Conservation (phyloP, 2,329 filamentous ascomycete species). For the Penicillium sclerotigenum region DNA sequence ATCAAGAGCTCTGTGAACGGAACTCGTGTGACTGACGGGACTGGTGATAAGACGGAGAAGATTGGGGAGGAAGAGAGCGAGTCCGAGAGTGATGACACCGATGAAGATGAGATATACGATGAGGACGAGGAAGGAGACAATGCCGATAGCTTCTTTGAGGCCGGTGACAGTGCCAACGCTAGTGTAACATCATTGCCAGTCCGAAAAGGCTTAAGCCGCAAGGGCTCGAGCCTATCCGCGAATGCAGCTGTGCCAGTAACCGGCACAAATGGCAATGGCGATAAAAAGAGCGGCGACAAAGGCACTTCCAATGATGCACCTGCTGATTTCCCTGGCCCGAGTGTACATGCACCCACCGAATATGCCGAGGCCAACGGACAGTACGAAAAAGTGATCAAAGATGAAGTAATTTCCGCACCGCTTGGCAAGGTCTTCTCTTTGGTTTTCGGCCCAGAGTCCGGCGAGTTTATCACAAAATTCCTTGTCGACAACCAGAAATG, state of each 20-base stretch:
- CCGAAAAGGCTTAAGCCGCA: constrained; percentile 61
- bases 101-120: constrained; percentile 62
- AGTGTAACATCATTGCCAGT: constrained; percentile 48
- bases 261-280: constrained; percentile 33
- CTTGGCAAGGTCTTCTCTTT: constrained; percentile 87
- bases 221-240: constrained; percentile 59
- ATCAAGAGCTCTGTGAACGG: constrained; percentile 89
- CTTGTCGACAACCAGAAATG: constrained; percentile 85
- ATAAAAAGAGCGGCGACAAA: constrained; percentile 51
- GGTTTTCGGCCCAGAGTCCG: constrained; percentile 78
- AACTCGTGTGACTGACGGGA: constrained; percentile 73
- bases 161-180: constrained; percentile 52
- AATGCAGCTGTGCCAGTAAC: constrained; percentile 37
- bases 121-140: constrained; percentile 53
- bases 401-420: constrained; percentile 82
- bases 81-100: constrained; percentile 71
- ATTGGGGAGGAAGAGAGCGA: constrained; percentile 62
- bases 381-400: constrained; percentile 79
- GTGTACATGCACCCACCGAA: constrained; percentile 76
- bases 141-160: constrained; percentile 60
- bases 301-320: constrained; percentile 34
- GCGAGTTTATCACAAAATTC: constrained; percentile 81
- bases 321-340: constrained; percentile 77
- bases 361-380: constrained; percentile 76
- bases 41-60: constrained; percentile 88